Evolutionary conservation across 2,329 filamentous ascomycete genomes (phyloP), one percentile per base, ranked within the genome.

Genomic region (Chalaropsis thielavioides): DNA sequence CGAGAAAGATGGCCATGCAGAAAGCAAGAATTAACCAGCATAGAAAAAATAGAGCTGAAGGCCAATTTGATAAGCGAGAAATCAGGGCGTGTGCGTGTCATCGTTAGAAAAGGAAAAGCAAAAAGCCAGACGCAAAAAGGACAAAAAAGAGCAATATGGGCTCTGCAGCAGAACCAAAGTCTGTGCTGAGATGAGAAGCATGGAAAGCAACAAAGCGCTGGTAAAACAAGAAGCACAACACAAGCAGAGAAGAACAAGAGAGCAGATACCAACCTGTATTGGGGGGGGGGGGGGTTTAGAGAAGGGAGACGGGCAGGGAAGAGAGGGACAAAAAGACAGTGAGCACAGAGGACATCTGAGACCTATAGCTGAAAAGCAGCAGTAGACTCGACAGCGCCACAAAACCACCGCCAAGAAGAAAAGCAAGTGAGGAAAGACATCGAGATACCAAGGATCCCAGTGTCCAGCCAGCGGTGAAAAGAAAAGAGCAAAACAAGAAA

Each of bases 21-120:
- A 22, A 31, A 56, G 3, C 24, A 7, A 56, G 24, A 13, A 61
- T 61, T 27, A 43, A 61, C 31, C 58, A 41, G 27, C 24, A 19
- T 60, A 13, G 31, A 35, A 61, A 22, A 10, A 43, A 17, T n/a
- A n/a, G n/a, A n/a, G n/a, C 27, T 35, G 15, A 13, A 15, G 4
- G 5, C 58, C 58, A 61, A 61, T 43, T 41, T 43, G 60, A 69
- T 58, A 61, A 64, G 63, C 67, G 46, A 51, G 43, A 63, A 68
- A 61, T 44, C 17, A 40, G 22, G 7, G 31, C 35, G 38, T 41
- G 58, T 62, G 40, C 60, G 60, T 62, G 60, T 62, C 60, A 40
- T 62, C 60, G 44, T 49, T 41, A 46, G n/a, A 60, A 46, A 2
- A 46, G 58, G 58, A 49, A 15, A 62, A 13, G 13, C 51, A 46